These are phyloP conservation scores for Carex scoparia DNA, from an alignment of 176 grass and related monocot genomes.

Conservation along the genomic window DNA sequence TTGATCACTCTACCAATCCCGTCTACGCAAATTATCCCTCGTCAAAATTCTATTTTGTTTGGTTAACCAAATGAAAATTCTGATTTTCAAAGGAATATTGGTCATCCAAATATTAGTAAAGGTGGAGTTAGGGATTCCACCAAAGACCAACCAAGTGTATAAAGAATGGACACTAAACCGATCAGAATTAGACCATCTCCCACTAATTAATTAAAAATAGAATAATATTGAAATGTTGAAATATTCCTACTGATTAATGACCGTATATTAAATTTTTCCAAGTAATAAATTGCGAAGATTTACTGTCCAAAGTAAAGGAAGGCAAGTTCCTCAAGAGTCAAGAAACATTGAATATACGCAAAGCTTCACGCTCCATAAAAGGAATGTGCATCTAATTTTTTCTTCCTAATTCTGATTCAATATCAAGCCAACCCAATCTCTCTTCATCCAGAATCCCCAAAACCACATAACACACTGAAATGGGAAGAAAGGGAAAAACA, in stretches of 20 bases:
- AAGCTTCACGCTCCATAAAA: background rate
- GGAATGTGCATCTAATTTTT: background rate
- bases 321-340: too few relatives aligned
- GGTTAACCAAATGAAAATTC: too few relatives aligned
- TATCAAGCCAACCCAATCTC: background rate
- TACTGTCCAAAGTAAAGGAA: too few relatives aligned
- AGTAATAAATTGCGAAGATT: background rate
- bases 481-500: constrained; percentile 18
- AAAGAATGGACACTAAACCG: too few relatives aligned
- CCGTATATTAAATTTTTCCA: background rate
- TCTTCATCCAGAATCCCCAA: background rate
- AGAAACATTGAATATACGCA: background rate
- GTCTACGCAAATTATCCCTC: too few relatives aligned
- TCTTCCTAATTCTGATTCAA: background rate
- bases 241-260: background rate
- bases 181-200: too few relatives aligned
- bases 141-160: too few relatives aligned
- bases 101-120: too few relatives aligned
- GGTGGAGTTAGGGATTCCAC: too few relatives aligned
- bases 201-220: background rate
- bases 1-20: too few relatives aligned
- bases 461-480: background rate
- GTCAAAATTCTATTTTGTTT: too few relatives aligned
- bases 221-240: background rate
- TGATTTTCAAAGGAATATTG: too few relatives aligned